phyloP scores from a whole-genome alignment of 2,329 filamentous ascomycete genomes.

The Orbilia blumenaviensis region DNA sequence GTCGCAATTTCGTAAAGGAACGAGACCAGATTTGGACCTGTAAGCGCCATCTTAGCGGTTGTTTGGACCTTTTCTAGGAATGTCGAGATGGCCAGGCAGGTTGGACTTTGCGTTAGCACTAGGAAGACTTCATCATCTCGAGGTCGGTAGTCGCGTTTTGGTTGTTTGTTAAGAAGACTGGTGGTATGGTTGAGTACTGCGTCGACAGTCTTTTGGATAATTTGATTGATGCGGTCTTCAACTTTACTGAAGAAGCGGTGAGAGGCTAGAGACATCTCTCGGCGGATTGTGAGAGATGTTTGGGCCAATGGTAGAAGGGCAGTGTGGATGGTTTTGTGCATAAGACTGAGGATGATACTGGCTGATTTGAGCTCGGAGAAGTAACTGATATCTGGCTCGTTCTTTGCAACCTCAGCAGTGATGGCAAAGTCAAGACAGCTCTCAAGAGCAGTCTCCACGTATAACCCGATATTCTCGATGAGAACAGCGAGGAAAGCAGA shows the following conservation, averaged over 20 bases:
- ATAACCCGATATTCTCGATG: constrained; percentile 59
- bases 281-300: constrained; percentile 85
- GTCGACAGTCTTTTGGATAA: constrained; percentile 75
- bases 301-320: constrained; percentile 90
- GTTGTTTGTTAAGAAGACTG: constrained; percentile 77
- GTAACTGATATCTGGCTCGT: constrained; percentile 87
- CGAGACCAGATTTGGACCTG: constrained; percentile 81
- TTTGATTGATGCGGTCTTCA: constrained; percentile 81
- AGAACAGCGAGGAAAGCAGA: constrained; percentile 52
- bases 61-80: constrained; percentile 77
- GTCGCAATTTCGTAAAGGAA: constrained; percentile 86
- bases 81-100: constrained; percentile 80
- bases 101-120: constrained; percentile 83
- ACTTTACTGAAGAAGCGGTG: constrained; percentile 63
- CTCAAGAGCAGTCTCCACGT: constrained; percentile 73
- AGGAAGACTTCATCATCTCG: constrained; percentile 76
- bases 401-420: constrained; percentile 79
- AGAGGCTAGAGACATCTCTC: constrained; percentile 81
- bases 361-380: constrained; percentile 80
- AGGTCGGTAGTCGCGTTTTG: constrained; percentile 90
- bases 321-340: constrained; percentile 89
- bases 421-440: constrained; percentile 77
- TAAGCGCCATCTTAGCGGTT: constrained; percentile 74
- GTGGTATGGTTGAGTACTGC: constrained; percentile 79
- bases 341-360: constrained; percentile 88